Percentiles rank a stretch among this genome's conserved stretches.
Conservation (phyloP, 257 asterid genomes). For the Mentha longifolia region DNA sequence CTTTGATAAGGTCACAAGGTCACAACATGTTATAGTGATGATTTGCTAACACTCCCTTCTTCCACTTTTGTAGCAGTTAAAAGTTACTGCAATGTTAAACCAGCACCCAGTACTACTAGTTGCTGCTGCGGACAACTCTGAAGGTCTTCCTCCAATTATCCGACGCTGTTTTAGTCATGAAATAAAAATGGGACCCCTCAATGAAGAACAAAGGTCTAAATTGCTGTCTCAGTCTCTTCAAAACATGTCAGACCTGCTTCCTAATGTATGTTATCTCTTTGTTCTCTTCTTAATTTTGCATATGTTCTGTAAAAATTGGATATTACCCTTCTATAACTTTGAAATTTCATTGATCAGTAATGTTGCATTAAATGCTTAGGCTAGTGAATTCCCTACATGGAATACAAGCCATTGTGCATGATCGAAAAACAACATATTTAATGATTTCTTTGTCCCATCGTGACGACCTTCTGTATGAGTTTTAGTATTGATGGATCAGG, state of each 20-base stretch:
- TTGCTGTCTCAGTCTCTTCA: constrained; percentile 73
- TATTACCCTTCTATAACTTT: constrained; percentile 1
- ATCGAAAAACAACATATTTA: constrained; percentile 9
- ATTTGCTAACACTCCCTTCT: constrained; percentile 20
- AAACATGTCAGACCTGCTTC: constrained; percentile 59
- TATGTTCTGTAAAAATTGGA: constrained; percentile 13
- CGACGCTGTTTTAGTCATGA: constrained; percentile 97
- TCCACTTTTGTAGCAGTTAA: constrained; percentile 47
- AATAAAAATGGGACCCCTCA: constrained; percentile 73
- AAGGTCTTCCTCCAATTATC: constrained; percentile 86
- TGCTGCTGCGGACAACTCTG: constrained; percentile 84
- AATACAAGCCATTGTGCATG: background rate
- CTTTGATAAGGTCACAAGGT: constrained; percentile 15
- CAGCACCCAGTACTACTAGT: constrained; percentile 76
- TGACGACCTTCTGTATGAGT: constrained; percentile 26
- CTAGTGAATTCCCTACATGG: no score
- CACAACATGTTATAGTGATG: constrained; percentile 26
- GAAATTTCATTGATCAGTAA: constrained; percentile 5
- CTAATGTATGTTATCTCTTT: constrained; percentile 55
- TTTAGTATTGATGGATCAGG: constrained; percentile 45
- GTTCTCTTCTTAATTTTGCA: constrained; percentile 30
- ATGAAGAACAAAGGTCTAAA: constrained; percentile 78
- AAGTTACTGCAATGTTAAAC: constrained; percentile 48
- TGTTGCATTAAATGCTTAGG: background rate
- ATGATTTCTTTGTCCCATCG: constrained; percentile 21